Evolutionary conservation across 306 rosid genomes (phyloP), one percentile per base, ranked within the genome.

Genomic region (Quercus suber): DNA sequence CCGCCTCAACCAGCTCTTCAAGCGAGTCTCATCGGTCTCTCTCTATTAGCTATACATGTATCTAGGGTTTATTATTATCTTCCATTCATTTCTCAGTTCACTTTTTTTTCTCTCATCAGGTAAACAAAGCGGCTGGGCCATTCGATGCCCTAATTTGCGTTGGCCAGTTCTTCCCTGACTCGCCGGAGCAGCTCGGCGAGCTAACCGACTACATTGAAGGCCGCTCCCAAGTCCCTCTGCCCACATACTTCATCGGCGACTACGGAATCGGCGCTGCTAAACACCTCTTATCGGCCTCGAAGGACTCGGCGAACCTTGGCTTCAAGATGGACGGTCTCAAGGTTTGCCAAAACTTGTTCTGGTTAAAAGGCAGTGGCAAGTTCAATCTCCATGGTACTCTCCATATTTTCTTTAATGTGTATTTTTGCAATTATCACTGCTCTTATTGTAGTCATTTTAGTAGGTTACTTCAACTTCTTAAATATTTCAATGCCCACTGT

Each of bases 291-390:
- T 85, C 88, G 0, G 92, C 98, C 55, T 81, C 92, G 6, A 91
- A 79, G 78, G 97, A 86, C 76, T 27, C 89, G 0, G 84, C 75
- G 1, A 91, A 93, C 84, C 85, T 43, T 31, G 98, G 99, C 25
- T 95, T 95, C 89, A 95, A 90, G 75, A 84, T 93, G 97, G 99
- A 95, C 65, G 99, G 99, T 21, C 80, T 95, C 82, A 90, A 83
- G 83, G 73, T 95, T 69, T 87, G 96, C 80, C 73, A 83, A 55
- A 95, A 93, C 78, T 78, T 95, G 79, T 92, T 77, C 88, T 95
- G 99, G 99, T 86, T 95, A 92, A 93, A 86, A 89, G 98, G 99
- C 86, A 91, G 99, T 81, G 99, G 98, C 81, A 89, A 90, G 69
- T 95, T 95, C 86, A 69, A 80, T 13, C 86, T 90, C 72, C 85